A percentile compares a stretch with the other conserved stretches of the same genome.
These are phyloP conservation scores for Fragosphaeria purpurea DNA, from an alignment of 2,329 filamentous ascomycete genomes.

Conservation along the genomic window DNA sequence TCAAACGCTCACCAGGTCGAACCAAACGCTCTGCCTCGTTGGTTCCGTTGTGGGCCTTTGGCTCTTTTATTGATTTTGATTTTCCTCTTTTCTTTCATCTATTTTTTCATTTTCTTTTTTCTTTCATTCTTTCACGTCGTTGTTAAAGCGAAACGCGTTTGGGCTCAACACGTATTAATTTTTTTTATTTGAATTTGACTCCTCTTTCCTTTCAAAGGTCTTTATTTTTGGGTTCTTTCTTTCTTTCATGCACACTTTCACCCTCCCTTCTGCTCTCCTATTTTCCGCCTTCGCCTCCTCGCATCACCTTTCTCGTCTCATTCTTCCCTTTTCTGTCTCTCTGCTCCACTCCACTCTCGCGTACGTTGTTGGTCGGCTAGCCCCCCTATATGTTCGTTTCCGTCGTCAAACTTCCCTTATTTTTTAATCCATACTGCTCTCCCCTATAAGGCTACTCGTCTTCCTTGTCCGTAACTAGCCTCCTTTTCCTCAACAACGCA, in stretches of 20 bases:
- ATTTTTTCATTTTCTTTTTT: background rate
- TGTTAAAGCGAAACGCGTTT: too few species aligned
- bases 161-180: too few species aligned
- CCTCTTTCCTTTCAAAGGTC: background rate
- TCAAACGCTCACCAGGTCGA: conserved; percentile 3
- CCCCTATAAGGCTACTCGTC: too few species aligned
- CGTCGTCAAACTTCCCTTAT: background rate
- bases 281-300: background rate
- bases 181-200: too few species aligned
- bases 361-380: too few species aligned
- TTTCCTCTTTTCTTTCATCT: conserved; percentile 1
- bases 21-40: conserved; percentile 5
- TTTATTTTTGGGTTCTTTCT: background rate
- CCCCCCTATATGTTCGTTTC: background rate
- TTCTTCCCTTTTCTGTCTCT: conserved; percentile 5
- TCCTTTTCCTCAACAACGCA: too few species aligned
- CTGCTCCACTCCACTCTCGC: background rate
- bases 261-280: background rate
- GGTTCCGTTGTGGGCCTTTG: conserved; percentile 8
- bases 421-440: background rate
- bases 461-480: too few species aligned
- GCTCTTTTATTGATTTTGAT: background rate
- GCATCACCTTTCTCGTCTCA: background rate
- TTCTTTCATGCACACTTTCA: background rate
- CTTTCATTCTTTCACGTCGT: background rate